phyloP scores from a whole-genome alignment of 306 rosid species.

The Gillenia trifoliata region DNA sequence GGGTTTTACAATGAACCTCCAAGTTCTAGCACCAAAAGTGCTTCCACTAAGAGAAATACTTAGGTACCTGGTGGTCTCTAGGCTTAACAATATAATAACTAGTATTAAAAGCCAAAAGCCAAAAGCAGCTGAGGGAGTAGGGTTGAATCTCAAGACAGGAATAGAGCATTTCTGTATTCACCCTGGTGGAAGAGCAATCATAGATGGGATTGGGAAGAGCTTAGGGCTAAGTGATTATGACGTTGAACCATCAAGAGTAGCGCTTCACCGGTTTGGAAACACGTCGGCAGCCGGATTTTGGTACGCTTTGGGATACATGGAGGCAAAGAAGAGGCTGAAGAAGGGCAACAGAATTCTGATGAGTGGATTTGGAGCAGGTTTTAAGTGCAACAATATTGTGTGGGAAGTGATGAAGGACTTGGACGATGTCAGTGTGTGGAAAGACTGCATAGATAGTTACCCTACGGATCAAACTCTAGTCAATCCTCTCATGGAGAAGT shows the following conservation, averaged over 20 bases:
- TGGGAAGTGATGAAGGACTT: conserved; percentile 78
- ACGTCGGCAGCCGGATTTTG: conserved; percentile 84
- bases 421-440: conserved; percentile 63
- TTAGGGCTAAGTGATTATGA: conserved; percentile 55
- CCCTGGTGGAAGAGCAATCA: conserved; percentile 73
- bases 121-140: neutral
- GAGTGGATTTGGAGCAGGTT: conserved; percentile 93
- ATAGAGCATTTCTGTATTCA: conserved; percentile 76
- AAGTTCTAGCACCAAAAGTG: conserved; percentile 40
- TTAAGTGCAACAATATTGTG: conserved; percentile 80
- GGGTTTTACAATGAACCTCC: conserved; percentile 57
- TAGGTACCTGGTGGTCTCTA: conserved; percentile 22
- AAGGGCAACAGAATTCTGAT: conserved; percentile 66
- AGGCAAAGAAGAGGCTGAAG: conserved; percentile 79
- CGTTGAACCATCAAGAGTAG: conserved; percentile 78
- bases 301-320: conserved; percentile 92
- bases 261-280: conserved; percentile 80
- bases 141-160: conserved; percentile 58
- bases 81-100: neutral
- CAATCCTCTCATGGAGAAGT: conserved; percentile 66
- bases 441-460: conserved; percentile 46
- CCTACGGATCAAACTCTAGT: conserved; percentile 30
- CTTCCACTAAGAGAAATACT: conserved; percentile 57
- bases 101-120: neutral
- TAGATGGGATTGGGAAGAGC: conserved; percentile 73